These are phyloP conservation scores for Aegilops longissima DNA, from an alignment of 176 grass and related monocot species.

Conservation along the genomic window DNA sequence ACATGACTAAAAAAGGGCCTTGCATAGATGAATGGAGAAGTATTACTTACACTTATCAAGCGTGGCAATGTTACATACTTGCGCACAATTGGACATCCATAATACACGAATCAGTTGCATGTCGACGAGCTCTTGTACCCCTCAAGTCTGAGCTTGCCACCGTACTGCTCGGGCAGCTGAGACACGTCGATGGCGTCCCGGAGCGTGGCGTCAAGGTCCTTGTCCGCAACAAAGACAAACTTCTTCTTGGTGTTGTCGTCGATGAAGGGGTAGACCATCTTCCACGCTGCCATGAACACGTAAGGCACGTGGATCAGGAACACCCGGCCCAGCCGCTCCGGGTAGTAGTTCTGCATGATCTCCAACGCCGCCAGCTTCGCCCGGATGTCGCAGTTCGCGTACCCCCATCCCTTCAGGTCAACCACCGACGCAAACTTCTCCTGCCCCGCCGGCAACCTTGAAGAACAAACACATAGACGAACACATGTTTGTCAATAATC, in stretches of 20 bases:
- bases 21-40: too few species aligned
- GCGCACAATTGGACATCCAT: background rate
- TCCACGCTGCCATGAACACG: conserved; percentile 85
- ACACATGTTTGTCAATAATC: too few species aligned
- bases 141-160: conserved; percentile 52
- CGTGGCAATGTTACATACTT: background rate
- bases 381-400: conserved; percentile 62
- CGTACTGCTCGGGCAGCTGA: conserved; percentile 55
- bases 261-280: conserved; percentile 80
- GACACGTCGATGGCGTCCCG: conserved; percentile 53
- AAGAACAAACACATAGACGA: background rate
- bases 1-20: too few species aligned
- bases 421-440: conserved; percentile 68
- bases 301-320: conserved; percentile 66
- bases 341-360: conserved; percentile 82
- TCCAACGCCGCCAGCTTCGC: conserved; percentile 59
- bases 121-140: background rate
- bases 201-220: conserved; percentile 44
- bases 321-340: conserved; percentile 58
- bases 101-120: too few species aligned
- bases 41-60: too few species aligned
- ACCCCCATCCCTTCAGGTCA: conserved; percentile 69
- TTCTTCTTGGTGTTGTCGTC: conserved; percentile 85
- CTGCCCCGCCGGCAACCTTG: conserved; percentile 40
- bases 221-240: conserved; percentile 65